Evolutionary conservation across 345 rosid genomes (phyloP).

Genomic region (Camelina neglecta): DNA sequence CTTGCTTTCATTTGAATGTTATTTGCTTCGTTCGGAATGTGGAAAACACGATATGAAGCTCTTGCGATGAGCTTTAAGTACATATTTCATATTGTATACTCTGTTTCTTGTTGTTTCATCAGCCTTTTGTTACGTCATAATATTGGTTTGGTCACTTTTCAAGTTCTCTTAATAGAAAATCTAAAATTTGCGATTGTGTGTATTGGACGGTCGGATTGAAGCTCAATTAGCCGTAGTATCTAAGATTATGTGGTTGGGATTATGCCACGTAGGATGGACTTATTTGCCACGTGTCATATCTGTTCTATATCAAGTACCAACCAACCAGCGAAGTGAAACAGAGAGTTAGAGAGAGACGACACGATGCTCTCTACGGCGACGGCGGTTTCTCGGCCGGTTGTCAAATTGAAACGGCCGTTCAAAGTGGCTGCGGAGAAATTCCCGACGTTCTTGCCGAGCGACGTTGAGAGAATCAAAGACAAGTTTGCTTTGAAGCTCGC

Average conservation of each 20-base stretch:
- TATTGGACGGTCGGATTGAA: constrained; percentile 1
- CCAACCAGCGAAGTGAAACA: constrained; percentile 13
- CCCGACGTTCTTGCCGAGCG: constrained; percentile 76
- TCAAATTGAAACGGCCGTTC: neutral
- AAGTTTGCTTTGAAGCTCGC: constrained; percentile 73
- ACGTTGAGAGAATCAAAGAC: constrained; percentile 77
- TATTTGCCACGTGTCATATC: constrained; percentile 43
- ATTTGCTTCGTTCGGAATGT: neutral
- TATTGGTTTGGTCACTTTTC: neutral
- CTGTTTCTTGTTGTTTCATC: neutral
- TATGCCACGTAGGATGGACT: neutral
- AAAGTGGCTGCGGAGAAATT: constrained; percentile 46
- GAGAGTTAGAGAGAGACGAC: constrained; percentile 19
- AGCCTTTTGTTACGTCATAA: neutral
- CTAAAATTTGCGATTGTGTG: neutral
- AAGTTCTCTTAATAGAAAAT: neutral
- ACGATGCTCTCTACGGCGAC: constrained; percentile 39
- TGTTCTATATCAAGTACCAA: constrained; percentile 31
- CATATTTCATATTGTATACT: neutral
- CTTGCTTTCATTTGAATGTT: neutral
- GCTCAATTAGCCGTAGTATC: neutral
- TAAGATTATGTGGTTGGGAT: constrained; percentile 22
- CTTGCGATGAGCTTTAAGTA: neutral
- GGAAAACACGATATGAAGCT: neutral
- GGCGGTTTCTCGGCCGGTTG: constrained; percentile 13